Conservation (phyloP, 2,329 filamentous ascomycete species). For the Diaporthe longicolla region DNA sequence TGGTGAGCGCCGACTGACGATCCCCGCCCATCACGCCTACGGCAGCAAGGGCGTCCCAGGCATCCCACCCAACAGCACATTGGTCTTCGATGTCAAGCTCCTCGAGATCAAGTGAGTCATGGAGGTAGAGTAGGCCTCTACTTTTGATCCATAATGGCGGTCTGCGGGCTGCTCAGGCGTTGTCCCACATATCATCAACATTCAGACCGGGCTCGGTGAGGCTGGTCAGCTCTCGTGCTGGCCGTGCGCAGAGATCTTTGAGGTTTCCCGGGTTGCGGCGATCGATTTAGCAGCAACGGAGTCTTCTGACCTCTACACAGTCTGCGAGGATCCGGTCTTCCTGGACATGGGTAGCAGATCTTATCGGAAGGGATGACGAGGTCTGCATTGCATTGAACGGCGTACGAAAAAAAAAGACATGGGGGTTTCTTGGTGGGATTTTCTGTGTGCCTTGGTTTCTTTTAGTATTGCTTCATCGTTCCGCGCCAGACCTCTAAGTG, state of each 20-base stretch:
- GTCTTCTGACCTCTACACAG: slow-evolving; percentile 63
- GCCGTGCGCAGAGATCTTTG: neutral
- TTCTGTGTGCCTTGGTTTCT: slow-evolving; percentile 40
- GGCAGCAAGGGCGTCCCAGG: slow-evolving; percentile 86
- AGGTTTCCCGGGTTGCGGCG: slow-evolving; percentile 39
- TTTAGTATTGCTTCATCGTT: slow-evolving; percentile 39
- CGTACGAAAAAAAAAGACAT: slow-evolving; percentile 56
- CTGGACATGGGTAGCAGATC: slow-evolving; percentile 55
- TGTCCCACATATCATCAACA: slow-evolving; percentile 19
- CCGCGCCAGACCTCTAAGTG: slow-evolving; percentile 4
- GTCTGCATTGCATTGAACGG: slow-evolving; percentile 65
- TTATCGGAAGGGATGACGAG: slow-evolving; percentile 64
- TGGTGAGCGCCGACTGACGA: slow-evolving; percentile 91
- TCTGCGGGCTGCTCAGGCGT: neutral
- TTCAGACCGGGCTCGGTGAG: neutral
- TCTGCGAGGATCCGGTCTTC: slow-evolving; percentile 57
- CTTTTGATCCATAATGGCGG: neutral
- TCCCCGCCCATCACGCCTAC: slow-evolving; percentile 90
- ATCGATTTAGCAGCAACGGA: slow-evolving; percentile 52
- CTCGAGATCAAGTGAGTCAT: slow-evolving; percentile 81
- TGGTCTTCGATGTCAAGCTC: slow-evolving; percentile 93
- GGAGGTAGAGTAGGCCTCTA: neutral
- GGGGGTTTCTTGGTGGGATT: slow-evolving; percentile 47
- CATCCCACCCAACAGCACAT: slow-evolving; percentile 91
- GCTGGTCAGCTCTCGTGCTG: slow-evolving; percentile 22